Evolutionary conservation across 2,329 filamentous ascomycete species (phyloP).

Genomic region (Ceratocystiopsis sp.): DNA sequence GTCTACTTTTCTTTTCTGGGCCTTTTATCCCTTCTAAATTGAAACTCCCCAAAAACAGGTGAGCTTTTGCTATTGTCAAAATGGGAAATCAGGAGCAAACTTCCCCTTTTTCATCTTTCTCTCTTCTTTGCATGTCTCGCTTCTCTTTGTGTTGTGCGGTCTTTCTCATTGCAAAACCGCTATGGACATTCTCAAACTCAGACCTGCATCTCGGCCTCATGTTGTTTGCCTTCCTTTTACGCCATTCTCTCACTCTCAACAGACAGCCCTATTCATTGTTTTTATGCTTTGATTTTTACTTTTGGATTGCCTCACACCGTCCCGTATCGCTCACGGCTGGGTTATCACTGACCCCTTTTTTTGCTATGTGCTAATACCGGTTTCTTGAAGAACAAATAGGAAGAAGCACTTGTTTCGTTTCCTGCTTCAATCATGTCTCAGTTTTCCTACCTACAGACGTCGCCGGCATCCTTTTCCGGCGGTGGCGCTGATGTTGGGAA

Average conservation of each 20-base stretch:
- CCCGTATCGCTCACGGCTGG: no score
- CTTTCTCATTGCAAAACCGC: no score
- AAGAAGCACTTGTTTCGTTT: not conserved
- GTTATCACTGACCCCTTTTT: no score
- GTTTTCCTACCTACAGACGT: conserved; percentile 24
- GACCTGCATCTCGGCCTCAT: not conserved
- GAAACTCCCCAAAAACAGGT: not conserved
- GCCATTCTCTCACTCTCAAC: no score
- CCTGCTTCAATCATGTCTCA: conserved; percentile 19
- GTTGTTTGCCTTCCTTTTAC: not conserved
- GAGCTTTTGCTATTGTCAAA: not conserved
- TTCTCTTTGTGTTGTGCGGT: no score
- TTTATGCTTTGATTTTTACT: no score
- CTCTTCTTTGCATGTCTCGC: not conserved
- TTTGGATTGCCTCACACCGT: no score
- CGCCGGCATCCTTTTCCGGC: conserved; percentile 29
- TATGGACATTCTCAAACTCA: no score
- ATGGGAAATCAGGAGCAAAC: not conserved
- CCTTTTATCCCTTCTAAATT: not conserved
- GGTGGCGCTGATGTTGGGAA: not conserved
- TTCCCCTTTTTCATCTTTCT: not conserved
- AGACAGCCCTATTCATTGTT: no score
- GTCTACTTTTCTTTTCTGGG: not conserved
- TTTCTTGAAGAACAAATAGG: no score
- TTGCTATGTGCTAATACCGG: no score